These are phyloP conservation scores for Galerina marginata DNA, from an alignment of 768 basidiomycete genomes.

Conservation along the genomic window DNA sequence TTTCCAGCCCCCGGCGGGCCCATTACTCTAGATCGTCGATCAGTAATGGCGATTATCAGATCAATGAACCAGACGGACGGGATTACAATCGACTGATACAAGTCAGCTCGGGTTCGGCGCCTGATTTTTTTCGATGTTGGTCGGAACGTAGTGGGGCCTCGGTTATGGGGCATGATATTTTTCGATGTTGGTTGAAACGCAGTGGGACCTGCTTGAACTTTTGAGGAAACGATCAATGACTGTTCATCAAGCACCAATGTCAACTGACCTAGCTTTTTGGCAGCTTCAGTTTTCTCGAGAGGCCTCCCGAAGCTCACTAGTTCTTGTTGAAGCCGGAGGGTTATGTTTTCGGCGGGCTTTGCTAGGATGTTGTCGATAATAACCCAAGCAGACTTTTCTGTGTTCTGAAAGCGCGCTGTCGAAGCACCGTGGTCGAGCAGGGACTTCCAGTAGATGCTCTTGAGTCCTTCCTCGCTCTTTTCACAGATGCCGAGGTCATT, in stretches of 20 bases:
- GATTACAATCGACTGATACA: too few relatives aligned
- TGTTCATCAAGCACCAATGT: too few relatives aligned
- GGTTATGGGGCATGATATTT: too few relatives aligned
- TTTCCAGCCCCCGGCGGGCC: conserved; percentile 33
- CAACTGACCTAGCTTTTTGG: background rate
- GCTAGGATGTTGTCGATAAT: conserved; percentile 14
- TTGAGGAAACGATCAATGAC: too few relatives aligned
- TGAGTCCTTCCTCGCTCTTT: background rate
- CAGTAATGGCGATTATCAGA: too few relatives aligned
- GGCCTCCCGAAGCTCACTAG: background rate
- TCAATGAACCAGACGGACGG: too few relatives aligned
- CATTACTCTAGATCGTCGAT: conserved; percentile 24
- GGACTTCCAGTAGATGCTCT: background rate
- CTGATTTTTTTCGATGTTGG: too few relatives aligned
- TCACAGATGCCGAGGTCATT: background rate
- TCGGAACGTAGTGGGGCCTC: too few relatives aligned
- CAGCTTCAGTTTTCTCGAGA: background rate
- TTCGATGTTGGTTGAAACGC: too few relatives aligned
- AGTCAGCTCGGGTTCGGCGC: too few relatives aligned
- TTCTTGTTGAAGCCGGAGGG: background rate
- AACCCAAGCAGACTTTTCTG: conserved; percentile 10
- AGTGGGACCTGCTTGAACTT: too few relatives aligned
- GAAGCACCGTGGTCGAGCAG: conserved; percentile 15
- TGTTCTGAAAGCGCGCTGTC: conserved; percentile 14
- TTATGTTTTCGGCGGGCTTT: too few relatives aligned